A percentile compares a stretch with the other conserved stretches of the same genome.
These are phyloP conservation scores for Ceratocystis smalleyi DNA, from an alignment of 2,329 filamentous ascomycete genomes.

Conservation along the genomic window DNA sequence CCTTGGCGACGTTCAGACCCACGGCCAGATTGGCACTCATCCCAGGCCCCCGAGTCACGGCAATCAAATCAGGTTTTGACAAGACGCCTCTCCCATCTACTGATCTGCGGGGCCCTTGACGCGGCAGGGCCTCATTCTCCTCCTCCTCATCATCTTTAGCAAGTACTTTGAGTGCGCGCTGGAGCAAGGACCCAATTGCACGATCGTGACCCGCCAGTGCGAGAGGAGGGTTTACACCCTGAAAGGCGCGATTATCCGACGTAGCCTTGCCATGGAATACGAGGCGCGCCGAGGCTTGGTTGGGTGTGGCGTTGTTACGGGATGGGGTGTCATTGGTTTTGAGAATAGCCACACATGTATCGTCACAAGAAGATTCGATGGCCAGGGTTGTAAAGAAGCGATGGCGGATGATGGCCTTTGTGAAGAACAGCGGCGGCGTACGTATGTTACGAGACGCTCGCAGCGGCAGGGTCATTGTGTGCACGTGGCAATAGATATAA, in stretches of 20 bases:
- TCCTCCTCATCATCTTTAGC: slow-evolving; percentile 15
- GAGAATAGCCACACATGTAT: slow-evolving; percentile 77
- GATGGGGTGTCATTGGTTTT: slow-evolving; percentile 22
- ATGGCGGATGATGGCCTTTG: neutral
- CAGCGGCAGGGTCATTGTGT: neutral
- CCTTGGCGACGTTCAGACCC: slow-evolving; percentile 75
- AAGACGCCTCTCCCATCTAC: slow-evolving; percentile 21
- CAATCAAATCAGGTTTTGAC: slow-evolving; percentile 59
- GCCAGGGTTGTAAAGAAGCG: slow-evolving; percentile 43
- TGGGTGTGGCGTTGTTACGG: neutral
- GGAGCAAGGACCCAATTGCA: slow-evolving; percentile 52
- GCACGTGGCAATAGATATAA: neutral
- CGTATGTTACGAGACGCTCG: neutral
- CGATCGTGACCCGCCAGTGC: slow-evolving; percentile 62
- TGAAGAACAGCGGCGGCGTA: neutral
- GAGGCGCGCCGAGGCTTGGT: slow-evolving; percentile 34
- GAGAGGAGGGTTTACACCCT: slow-evolving; percentile 65
- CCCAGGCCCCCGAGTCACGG: slow-evolving; percentile 78
- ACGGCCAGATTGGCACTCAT: slow-evolving; percentile 66
- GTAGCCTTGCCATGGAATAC: slow-evolving; percentile 72
- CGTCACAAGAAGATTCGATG: slow-evolving; percentile 80
- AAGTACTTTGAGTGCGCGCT: slow-evolving; percentile 37
- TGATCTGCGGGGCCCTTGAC: neutral
- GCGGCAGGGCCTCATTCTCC: slow-evolving; percentile 16
- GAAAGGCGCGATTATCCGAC: slow-evolving; percentile 57